Conservation (phyloP, 2,329 filamentous ascomycete species). For the Torrubiellomyces zombiae region DNA sequence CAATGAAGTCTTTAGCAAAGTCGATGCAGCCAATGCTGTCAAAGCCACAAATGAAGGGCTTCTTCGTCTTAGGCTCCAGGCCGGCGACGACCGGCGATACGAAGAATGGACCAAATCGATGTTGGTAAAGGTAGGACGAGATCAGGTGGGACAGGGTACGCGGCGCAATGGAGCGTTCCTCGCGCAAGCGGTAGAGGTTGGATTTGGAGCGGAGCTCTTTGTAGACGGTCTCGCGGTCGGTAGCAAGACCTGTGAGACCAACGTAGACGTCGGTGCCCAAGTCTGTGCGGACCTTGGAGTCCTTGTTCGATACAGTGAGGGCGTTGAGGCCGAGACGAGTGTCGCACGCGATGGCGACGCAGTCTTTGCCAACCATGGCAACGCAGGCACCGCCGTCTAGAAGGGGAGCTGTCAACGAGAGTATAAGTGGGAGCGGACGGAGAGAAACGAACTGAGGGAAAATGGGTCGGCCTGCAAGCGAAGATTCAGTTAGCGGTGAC, state of each 20-base stretch:
- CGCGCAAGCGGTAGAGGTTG: conserved; percentile 98
- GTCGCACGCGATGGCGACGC: conserved; percentile 97
- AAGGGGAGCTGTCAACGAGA: conserved; percentile 1
- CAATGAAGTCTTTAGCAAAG: conserved; percentile 98
- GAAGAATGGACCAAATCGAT: conserved; percentile 91
- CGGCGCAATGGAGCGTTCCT: conserved; percentile 91
- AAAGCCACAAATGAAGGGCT: conserved; percentile 97
- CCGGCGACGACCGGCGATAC: conserved; percentile 89
- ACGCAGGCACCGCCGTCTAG: conserved; percentile 81
- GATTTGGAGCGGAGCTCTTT: conserved; percentile 99
- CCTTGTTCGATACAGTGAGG: conserved; percentile 97
- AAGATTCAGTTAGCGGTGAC: conserved; percentile 14
- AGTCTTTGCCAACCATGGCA: conserved; percentile 99
- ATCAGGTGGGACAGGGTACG: conserved; percentile 95
- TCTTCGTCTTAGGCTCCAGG: conserved; percentile 81
- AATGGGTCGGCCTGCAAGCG: conserved; percentile 66
- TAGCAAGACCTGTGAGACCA: conserved; percentile 88
- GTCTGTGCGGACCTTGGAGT: conserved; percentile 99
- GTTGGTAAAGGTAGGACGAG: conserved; percentile 80
- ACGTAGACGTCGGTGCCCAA: conserved; percentile 91
- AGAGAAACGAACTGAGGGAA: conserved; percentile 63
- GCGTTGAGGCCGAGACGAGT: conserved; percentile 92
- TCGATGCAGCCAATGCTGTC: conserved; percentile 99
- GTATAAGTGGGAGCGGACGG: neutral
- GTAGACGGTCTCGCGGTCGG: conserved; percentile 83